Conservation (phyloP, 805 yeast species). For the Yarrowia alimentaria region DNA sequence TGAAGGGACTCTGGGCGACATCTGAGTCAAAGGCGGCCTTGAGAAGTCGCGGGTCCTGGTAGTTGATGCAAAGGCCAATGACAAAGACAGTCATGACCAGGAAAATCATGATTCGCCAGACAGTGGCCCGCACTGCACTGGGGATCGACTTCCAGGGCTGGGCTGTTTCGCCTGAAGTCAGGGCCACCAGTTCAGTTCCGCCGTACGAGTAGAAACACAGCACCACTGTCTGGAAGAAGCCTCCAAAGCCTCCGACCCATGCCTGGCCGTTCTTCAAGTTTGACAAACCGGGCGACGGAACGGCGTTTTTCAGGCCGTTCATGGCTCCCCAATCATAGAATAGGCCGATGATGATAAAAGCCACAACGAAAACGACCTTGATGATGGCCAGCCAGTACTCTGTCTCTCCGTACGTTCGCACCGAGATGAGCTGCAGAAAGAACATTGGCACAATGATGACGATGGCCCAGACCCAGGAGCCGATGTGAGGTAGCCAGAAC, state of each 20-base stretch:
- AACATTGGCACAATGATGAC: constrained; percentile 51
- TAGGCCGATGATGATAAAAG: constrained; percentile 57
- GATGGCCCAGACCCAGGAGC: constrained; percentile 50
- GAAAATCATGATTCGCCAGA: constrained; percentile 50
- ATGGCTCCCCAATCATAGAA: constrained; percentile 55
- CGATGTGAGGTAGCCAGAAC: constrained; percentile 50
- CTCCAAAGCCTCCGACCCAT: constrained; percentile 30
- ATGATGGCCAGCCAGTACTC: constrained; percentile 66
- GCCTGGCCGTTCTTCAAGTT: constrained; percentile 33
- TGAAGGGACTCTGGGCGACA: constrained; percentile 48
- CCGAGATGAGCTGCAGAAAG: constrained; percentile 52
- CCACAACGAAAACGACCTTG: constrained; percentile 62
- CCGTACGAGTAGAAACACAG: constrained; percentile 55
- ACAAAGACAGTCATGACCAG: constrained; percentile 52
- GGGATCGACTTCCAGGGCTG: constrained; percentile 58
- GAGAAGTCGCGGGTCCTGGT: constrained; percentile 47
- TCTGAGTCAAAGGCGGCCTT: constrained; percentile 41
- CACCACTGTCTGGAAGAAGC: constrained; percentile 45
- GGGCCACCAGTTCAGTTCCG: constrained; percentile 56
- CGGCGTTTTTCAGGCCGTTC: constrained; percentile 2
- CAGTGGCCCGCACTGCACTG: constrained; percentile 52
- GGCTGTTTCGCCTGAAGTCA: constrained; percentile 57
- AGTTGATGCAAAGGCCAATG: constrained; percentile 58
- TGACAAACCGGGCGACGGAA: constrained; percentile 46
- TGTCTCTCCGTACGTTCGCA: constrained; percentile 51